These are phyloP conservation scores for Phytophthora kernoviae DNA, from an alignment of 352 stramenopile species.

Conservation along the genomic window DNA sequence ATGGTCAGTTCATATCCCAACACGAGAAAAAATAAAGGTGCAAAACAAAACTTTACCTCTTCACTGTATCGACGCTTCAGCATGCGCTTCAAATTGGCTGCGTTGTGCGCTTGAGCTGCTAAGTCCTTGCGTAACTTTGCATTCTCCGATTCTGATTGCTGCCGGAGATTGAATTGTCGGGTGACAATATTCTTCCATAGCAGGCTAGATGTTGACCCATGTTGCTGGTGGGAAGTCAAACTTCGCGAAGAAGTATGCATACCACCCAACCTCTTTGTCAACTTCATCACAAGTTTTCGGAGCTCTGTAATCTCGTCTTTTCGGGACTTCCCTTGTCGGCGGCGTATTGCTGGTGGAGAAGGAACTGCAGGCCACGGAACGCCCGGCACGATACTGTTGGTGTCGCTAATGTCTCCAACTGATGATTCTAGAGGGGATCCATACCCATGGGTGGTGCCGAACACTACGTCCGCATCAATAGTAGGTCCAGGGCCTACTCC, in stretches of 20 bases:
- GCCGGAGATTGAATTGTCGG: conserved; percentile 9
- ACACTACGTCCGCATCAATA: too few relatives aligned
- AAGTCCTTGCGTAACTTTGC: conserved; percentile 6
- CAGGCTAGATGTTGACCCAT: background rate
- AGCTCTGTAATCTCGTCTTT: conserved; percentile 26
- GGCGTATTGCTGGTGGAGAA: conserved; percentile 4
- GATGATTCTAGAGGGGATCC: too few relatives aligned
- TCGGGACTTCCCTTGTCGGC: conserved; percentile 3
- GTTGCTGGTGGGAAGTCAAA: background rate
- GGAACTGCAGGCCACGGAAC: conserved; percentile 5
- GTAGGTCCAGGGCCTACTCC: too few relatives aligned
- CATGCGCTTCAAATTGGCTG: conserved; percentile 27
- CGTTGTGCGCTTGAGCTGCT: conserved; percentile 6
- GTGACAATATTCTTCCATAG: conserved; percentile 17
- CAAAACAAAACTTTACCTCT: conserved; percentile 10
- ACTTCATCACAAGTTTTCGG: background rate
- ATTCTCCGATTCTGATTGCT: conserved; percentile 8
- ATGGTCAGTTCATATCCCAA: background rate
- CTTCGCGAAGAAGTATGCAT: background rate
- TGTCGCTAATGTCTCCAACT: too few relatives aligned
- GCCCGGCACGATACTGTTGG: background rate
- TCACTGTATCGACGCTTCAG: conserved; percentile 26
- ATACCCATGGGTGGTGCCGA: too few relatives aligned
- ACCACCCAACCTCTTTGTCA: conserved; percentile 5
- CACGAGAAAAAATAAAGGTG: background rate